Evolutionary conservation across 805 yeast genomes (phyloP).

Genomic region (Yamadazyma takamatsuzukensis): DNA sequence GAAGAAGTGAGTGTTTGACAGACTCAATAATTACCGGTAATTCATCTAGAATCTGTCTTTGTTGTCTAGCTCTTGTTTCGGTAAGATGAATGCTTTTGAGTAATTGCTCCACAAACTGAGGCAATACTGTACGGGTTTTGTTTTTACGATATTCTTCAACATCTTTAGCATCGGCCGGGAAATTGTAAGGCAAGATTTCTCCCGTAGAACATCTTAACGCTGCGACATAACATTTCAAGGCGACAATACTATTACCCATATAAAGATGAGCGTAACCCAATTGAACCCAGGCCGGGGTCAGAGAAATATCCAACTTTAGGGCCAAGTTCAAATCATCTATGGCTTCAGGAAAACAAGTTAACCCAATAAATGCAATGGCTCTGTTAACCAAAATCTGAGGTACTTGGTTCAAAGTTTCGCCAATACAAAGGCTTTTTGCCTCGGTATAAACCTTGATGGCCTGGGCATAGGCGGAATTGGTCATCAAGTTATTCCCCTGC

Average conservation of each 20-base stretch:
- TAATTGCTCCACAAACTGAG: constrained; percentile 36
- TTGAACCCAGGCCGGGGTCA: constrained; percentile 43
- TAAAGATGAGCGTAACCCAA: constrained; percentile 41
- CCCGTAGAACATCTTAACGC: constrained; percentile 30
- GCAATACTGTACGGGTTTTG: constrained; percentile 24
- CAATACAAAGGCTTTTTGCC: constrained; percentile 25
- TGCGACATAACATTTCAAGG: constrained; percentile 30
- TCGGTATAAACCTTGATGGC: constrained; percentile 37
- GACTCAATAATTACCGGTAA: constrained; percentile 11
- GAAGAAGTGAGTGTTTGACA: constrained; percentile 1
- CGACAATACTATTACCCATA: constrained; percentile 32
- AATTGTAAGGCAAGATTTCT: constrained; percentile 23
- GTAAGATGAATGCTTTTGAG: constrained; percentile 31
- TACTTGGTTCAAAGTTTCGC: constrained; percentile 10
- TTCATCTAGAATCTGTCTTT: constrained; percentile 16
- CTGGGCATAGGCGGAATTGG: constrained; percentile 32
- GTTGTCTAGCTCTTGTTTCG: constrained; percentile 37
- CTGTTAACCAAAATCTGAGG: constrained; percentile 37
- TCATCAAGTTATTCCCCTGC: constrained; percentile 38
- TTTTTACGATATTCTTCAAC: constrained; percentile 18
- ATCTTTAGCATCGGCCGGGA: constrained; percentile 10
- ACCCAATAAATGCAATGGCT: constrained; percentile 40
- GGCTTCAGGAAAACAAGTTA: constrained; percentile 39
- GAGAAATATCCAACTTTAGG: constrained; percentile 24
- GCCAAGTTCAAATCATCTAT: constrained; percentile 33